Evolutionary conservation across 345 rosid species (phyloP), one percentile per base, ranked within the genome.

Genomic region (Acer campestre): DNA sequence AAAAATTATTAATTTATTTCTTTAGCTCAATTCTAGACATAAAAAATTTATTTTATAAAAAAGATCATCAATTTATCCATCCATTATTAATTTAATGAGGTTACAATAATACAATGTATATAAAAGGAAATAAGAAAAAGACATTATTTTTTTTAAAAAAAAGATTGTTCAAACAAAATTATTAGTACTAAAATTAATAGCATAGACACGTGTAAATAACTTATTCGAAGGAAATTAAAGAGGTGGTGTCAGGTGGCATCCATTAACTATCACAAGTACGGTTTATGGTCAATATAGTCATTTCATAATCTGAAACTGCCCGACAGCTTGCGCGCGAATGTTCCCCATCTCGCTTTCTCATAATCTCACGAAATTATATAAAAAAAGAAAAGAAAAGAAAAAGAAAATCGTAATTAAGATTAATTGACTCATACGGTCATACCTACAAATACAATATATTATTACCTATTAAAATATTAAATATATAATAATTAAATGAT

Each of bases 301-400:
- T 68, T 68, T 69, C 51, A 2, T 0, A 10, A 0, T 8, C 7
- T 35, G 8, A 53, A 69, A 23, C 44, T 2, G 22, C 79, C n/a
- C 22, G 16, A 77, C 75, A 61, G 75, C 68, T 61, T 61, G 67
- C 80, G 70, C 75, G 75, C 75, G 49, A 77, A 61, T 25, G 2
- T 42, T 44, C 29, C 62, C 70, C 29, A 31, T 48, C 20, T 1
- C 73, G 16, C 31, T 44, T 14, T 5, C 48, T 29, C 61, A 51
- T 27, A 16, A 51, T 59, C 44, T 70, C 22, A 25, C 3, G 1
- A 25, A 49, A 35, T 35, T 35, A 62, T 12, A 25, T 7, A 13
- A 0, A 12, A n/a, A 12, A 0, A 35, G 1, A 12, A 6, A 31
- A n/a, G n/a, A n/a, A n/a, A n/a, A n/a, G n/a, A 6, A 10, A 10